Conservation (phyloP, 805 yeast species). For the Schizosaccharomyces octosporus region DNA sequence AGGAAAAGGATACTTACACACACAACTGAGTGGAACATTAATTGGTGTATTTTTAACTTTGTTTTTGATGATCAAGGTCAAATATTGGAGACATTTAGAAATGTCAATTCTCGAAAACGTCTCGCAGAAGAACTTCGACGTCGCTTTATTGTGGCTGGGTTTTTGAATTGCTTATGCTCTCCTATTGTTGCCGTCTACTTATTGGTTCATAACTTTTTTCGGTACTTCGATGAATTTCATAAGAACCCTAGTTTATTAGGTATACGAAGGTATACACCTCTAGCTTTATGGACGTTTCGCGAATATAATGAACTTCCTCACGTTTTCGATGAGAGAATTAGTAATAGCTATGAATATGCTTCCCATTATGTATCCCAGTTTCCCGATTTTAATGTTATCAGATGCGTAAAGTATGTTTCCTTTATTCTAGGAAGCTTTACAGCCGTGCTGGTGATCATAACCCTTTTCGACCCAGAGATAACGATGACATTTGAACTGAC, state of each 20-base stretch:
- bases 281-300: constrained; percentile 83
- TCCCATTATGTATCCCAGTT: constrained; percentile 69
- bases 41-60: constrained; percentile 65
- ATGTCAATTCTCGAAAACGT: constrained; percentile 40
- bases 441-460: constrained; percentile 57
- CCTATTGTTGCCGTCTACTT: constrained; percentile 74
- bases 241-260: constrained; percentile 66
- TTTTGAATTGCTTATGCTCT: constrained; percentile 55
- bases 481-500: constrained; percentile 76
- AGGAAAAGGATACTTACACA: constrained; percentile 34
- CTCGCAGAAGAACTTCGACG: constrained; percentile 35
- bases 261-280: constrained; percentile 72
- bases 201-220: constrained; percentile 58
- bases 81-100: constrained; percentile 42
- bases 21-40: constrained; percentile 84
- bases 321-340: constrained; percentile 55
- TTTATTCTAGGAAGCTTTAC: constrained; percentile 74
- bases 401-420: constrained; percentile 17
- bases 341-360: constrained; percentile 56
- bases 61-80: constrained; percentile 70
- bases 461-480: constrained; percentile 68
- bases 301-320: constrained; percentile 88
- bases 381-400: constrained; percentile 50
- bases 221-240: constrained; percentile 79
- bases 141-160: constrained; percentile 68